Percentiles rank a stretch among this genome's conserved stretches.
Conservation (phyloP, 2,329 filamentous ascomycete species). For the Cephalotrichum gorgonifer region DNA sequence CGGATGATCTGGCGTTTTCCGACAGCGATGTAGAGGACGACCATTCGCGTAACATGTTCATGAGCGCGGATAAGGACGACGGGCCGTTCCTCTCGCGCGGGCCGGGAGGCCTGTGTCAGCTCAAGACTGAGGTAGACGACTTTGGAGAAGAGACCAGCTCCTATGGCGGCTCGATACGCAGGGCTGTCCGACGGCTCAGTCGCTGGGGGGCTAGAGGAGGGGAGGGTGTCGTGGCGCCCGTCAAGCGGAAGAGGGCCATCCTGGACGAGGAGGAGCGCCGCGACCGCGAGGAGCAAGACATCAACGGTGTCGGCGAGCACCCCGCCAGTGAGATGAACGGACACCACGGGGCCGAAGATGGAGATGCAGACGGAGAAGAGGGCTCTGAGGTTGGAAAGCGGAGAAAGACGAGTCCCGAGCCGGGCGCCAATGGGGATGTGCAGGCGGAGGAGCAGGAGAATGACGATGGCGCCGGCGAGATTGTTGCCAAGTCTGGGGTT, state of each 20-base stretch:
- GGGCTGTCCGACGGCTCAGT: conserved; percentile 53
- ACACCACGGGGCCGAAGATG: conserved; percentile 10
- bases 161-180: conserved; percentile 55
- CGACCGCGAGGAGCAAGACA: conserved; percentile 17
- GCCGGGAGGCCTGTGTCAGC: conserved; percentile 53
- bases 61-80: conserved; percentile 17
- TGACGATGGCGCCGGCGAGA: conserved; percentile 1
- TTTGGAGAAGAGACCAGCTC: conserved; percentile 64
- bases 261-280: conserved; percentile 9
- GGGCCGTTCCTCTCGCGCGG: conserved; percentile 43
- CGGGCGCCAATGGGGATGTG: conserved; percentile 23
- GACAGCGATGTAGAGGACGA: conserved; percentile 42
- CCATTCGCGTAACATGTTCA: conserved; percentile 18
- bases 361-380: conserved; percentile 15
- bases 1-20: conserved; percentile 50
- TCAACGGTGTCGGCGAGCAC: conserved; percentile 14
- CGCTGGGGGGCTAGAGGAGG: conserved; percentile 53
- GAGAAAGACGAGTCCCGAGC: conserved; percentile 15
- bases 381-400: conserved; percentile 9
- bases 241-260: conserved; percentile 26
- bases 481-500: background rate
- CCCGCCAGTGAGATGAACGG: conserved; percentile 16
- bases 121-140: conserved; percentile 56
- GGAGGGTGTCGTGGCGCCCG: conserved; percentile 35
- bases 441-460: conserved; percentile 35